phyloP scores from a whole-genome alignment of 257 asterid species.

The Anisodus acutangulus region DNA sequence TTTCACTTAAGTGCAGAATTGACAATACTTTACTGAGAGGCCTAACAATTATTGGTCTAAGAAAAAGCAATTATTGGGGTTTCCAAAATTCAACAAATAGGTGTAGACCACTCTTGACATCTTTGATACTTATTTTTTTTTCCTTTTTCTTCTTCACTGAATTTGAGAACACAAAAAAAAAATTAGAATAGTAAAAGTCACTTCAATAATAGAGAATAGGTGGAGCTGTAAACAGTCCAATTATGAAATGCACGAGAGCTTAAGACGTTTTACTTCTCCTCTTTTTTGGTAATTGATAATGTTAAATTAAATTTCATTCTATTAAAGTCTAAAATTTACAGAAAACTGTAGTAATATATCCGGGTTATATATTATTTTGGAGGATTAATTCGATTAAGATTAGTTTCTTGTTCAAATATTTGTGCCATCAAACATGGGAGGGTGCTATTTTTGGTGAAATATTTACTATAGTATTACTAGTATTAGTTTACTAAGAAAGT shows the following conservation, averaged over 20 bases:
- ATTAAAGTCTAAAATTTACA: background rate
- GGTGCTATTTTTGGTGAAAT: background rate
- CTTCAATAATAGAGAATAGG: slow-evolving; percentile 21
- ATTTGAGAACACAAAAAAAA: background rate
- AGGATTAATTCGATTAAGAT: background rate
- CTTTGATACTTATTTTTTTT: background rate
- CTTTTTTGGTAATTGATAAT: background rate
- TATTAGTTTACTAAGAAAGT: background rate
- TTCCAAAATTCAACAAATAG: background rate
- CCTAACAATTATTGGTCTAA: slow-evolving; percentile 24
- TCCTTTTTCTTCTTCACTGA: background rate
- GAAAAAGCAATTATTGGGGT: slow-evolving; percentile 17
- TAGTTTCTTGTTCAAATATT: background rate
- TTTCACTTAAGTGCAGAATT: slow-evolving; percentile 13
- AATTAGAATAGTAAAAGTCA: background rate
- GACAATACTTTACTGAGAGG: background rate
- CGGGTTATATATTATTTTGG: background rate
- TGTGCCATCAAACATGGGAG: background rate
- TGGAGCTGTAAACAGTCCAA: background rate
- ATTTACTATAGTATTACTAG: background rate
- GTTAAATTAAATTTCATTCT: background rate
- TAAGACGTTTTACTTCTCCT: background rate
- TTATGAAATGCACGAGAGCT: background rate
- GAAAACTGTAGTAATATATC: background rate
- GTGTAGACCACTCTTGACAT: background rate